Conservation (phyloP, 2,329 filamentous ascomycete genomes). For the Piedraia hortae region DNA sequence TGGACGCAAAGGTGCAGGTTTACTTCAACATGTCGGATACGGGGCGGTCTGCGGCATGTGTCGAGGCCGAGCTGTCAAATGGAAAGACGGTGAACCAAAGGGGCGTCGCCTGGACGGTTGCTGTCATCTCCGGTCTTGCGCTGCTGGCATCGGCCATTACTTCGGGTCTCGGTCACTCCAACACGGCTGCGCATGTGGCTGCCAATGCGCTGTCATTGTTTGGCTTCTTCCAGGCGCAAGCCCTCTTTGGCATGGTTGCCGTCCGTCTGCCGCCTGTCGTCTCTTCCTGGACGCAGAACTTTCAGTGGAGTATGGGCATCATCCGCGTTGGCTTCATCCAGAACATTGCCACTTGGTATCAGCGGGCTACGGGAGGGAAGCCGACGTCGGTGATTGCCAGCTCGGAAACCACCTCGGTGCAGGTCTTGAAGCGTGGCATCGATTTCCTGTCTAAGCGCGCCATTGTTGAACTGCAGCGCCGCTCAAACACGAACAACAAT, state of each 20-base stretch:
- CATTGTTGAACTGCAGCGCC: slow-evolving; percentile 11
- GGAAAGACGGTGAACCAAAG: slow-evolving; percentile 74
- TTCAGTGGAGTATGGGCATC: slow-evolving; percentile 95
- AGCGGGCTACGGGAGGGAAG: slow-evolving; percentile 68
- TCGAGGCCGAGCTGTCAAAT: slow-evolving; percentile 71
- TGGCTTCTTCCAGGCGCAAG: slow-evolving; percentile 80
- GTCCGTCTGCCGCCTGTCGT: slow-evolving; percentile 69
- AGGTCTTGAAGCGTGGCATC: slow-evolving; percentile 43
- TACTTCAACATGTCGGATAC: slow-evolving; percentile 46
- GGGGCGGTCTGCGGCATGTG: slow-evolving; percentile 45
- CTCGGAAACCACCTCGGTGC: slow-evolving; percentile 49
- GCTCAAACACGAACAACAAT: slow-evolving; percentile 10
- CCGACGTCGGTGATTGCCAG: slow-evolving; percentile 54
- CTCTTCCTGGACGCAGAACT: slow-evolving; percentile 83
- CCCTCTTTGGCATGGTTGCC: slow-evolving; percentile 63
- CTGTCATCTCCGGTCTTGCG: slow-evolving; percentile 61
- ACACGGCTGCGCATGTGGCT: slow-evolving; percentile 81
- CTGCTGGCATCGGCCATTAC: slow-evolving; percentile 66
- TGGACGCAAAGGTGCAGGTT: slow-evolving; percentile 63
- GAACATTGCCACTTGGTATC: slow-evolving; percentile 79
- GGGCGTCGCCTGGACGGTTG: slow-evolving; percentile 71
- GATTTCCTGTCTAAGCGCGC: slow-evolving; percentile 28
- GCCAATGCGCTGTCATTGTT: slow-evolving; percentile 86
- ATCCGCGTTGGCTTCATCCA: slow-evolving; percentile 74
- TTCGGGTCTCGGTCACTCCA: slow-evolving; percentile 72